These are phyloP conservation scores for Tolypocladium nubicola DNA, from an alignment of 2,329 filamentous ascomycete species.

Conservation along the genomic window DNA sequence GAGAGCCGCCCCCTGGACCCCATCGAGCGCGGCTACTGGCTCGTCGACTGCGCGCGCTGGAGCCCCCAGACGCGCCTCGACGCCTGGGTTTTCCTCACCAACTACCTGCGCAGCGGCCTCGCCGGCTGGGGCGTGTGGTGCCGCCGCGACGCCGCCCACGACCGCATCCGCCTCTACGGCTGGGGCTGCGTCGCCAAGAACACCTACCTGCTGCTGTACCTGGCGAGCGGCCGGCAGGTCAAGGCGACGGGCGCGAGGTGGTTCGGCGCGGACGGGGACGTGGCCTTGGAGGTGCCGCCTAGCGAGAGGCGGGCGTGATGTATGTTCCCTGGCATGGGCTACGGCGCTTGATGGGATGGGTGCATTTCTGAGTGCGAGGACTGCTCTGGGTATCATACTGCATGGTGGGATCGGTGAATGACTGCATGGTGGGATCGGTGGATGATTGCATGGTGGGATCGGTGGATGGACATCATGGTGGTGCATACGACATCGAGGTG, in stretches of 20 bases:
- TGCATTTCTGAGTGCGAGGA: no score
- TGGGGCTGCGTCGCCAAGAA: constrained; percentile 68
- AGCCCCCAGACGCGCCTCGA: constrained; percentile 30
- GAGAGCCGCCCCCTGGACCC: constrained; percentile 22
- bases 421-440: no score
- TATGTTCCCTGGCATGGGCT: background rate
- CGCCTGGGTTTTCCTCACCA: constrained; percentile 52
- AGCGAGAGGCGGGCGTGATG: constrained; percentile 8
- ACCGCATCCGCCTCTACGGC: constrained; percentile 57
- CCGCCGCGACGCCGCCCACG: constrained; percentile 25
- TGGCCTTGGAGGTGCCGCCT: constrained; percentile 31
- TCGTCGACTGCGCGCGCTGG: constrained; percentile 50
- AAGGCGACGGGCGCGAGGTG: constrained; percentile 49
- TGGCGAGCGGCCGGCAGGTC: constrained; percentile 56
- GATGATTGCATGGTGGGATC: background rate
- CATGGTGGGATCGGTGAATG: no score
- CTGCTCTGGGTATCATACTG: no score
- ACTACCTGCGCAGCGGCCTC: constrained; percentile 46
- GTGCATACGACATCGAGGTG: background rate
- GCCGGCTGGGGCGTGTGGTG: constrained; percentile 61
- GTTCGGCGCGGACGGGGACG: constrained; percentile 51
- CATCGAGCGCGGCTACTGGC: constrained; percentile 74
- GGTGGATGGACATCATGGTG: background rate
- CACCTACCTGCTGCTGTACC: constrained; percentile 63
- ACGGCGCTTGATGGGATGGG: background rate